phyloP scores from a whole-genome alignment of 768 basidiomycete species.

The Tylopilus subfusipes region DNA sequence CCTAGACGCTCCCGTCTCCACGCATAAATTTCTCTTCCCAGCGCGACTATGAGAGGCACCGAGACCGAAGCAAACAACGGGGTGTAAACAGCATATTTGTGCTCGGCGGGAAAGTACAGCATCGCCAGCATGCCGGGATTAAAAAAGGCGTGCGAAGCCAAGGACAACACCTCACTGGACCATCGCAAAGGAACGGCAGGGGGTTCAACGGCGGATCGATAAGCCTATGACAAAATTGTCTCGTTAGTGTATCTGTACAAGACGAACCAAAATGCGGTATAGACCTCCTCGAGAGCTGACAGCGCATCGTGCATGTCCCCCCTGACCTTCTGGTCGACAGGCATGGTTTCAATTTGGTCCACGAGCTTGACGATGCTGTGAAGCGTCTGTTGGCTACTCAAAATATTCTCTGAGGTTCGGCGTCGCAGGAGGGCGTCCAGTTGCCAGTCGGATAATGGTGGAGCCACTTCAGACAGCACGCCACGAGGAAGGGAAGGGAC shows the following conservation, averaged over 20 bases:
- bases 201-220: slow-evolving; percentile 16
- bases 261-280: slow-evolving; percentile 15
- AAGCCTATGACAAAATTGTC: slow-evolving; percentile 17
- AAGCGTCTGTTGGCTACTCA: slow-evolving; percentile 69
- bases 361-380: slow-evolving; percentile 81
- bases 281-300: slow-evolving; percentile 67
- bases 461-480: slow-evolving; percentile 32
- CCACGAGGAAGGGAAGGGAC: slow-evolving; percentile 58
- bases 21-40: slow-evolving; percentile 65
- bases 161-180: slow-evolving; percentile 59
- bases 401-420: slow-evolving; percentile 66
- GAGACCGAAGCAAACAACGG: slow-evolving; percentile 91
- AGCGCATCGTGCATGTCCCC: slow-evolving; percentile 71
- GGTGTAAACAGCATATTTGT: slow-evolving; percentile 95
- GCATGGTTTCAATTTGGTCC: slow-evolving; percentile 87
- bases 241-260: slow-evolving; percentile 9
- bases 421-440: slow-evolving; percentile 71
- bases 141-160: slow-evolving; percentile 88
- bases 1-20: slow-evolving; percentile 43
- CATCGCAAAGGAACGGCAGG: slow-evolving; percentile 44
- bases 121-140: slow-evolving; percentile 95
- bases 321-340: slow-evolving; percentile 73
- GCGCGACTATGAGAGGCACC: slow-evolving; percentile 75
- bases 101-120: slow-evolving; percentile 96
- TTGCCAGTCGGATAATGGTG: slow-evolving; percentile 67